Evolutionary conservation across 73 alveolate species (phyloP).

Genomic region (Symbiodinium natans): DNA sequence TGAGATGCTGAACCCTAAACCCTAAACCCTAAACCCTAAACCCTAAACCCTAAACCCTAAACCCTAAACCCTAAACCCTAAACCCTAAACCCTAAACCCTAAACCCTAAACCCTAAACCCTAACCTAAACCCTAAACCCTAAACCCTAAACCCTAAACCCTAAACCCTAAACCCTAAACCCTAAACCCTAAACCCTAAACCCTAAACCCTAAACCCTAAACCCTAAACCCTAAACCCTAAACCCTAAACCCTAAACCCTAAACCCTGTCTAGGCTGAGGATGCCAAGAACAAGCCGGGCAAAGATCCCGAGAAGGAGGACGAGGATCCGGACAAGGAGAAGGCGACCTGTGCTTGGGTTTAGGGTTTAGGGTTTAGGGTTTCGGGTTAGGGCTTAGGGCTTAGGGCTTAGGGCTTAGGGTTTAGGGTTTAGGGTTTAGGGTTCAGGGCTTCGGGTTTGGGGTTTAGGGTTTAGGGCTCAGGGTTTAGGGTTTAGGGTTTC

Average conservation of each 20-base stretch:
- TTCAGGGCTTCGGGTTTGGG: no score
- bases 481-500: no score
- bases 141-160: neutral
- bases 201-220: neutral
- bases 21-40: no score
- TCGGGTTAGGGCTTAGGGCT: neutral
- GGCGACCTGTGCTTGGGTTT: neutral
- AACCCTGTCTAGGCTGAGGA: neutral
- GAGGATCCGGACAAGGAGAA: slow-evolving; percentile 81
- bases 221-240: neutral
- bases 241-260: neutral
- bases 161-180: neutral
- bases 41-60: no score
- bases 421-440: no score
- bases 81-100: no score
- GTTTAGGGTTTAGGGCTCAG: no score
- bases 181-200: neutral
- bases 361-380: neutral
- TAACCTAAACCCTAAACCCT: neutral
- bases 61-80: no score
- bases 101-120: no score
- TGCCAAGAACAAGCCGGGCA: neutral
- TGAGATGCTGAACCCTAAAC: no score
- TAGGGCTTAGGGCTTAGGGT: neutral
- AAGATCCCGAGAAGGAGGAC: slow-evolving; percentile 23